Conservation (phyloP, 192 early-diverging fungal species). For the Endogone sp. region DNA sequence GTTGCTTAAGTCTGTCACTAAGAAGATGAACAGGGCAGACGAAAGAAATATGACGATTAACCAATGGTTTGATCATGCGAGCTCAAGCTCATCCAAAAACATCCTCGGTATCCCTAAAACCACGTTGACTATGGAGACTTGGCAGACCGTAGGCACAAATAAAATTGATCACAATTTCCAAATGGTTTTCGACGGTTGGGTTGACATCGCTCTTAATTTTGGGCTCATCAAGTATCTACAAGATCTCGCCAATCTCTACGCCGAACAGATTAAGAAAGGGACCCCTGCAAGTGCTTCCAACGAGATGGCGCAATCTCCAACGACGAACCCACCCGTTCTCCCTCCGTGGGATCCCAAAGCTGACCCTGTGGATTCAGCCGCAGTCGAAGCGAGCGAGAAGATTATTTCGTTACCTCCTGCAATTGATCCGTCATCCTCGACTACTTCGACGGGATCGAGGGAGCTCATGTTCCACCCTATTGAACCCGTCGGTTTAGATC, state of each 20-base stretch:
- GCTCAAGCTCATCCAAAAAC: conserved; percentile 5
- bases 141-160: conserved; percentile 6
- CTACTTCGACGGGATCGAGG: background rate
- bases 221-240: conserved; percentile 39
- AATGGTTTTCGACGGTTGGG: conserved; percentile 33
- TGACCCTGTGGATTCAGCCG: background rate
- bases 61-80: conserved; percentile 24
- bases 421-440: background rate
- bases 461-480: conserved; percentile 11
- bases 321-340: background rate
- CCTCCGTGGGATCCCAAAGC: background rate
- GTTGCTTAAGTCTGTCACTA: conserved; percentile 28
- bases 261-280: conserved; percentile 4
- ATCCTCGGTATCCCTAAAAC: conserved; percentile 39
- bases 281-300: conserved; percentile 3
- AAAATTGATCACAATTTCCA: conserved; percentile 31
- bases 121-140: conserved; percentile 33
- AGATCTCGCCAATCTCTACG: conserved; percentile 12
- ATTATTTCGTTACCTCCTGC: background rate
- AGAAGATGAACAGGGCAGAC: conserved; percentile 11
- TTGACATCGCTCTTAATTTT: conserved; percentile 43
- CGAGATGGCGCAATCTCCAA: background rate
- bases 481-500: conserved; percentile 35
- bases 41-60: conserved; percentile 5
- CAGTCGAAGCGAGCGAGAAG: background rate